phyloP scores from a whole-genome alignment of 2,329 filamentous ascomycete species.

The Phaeosphaeria sp. region DNA sequence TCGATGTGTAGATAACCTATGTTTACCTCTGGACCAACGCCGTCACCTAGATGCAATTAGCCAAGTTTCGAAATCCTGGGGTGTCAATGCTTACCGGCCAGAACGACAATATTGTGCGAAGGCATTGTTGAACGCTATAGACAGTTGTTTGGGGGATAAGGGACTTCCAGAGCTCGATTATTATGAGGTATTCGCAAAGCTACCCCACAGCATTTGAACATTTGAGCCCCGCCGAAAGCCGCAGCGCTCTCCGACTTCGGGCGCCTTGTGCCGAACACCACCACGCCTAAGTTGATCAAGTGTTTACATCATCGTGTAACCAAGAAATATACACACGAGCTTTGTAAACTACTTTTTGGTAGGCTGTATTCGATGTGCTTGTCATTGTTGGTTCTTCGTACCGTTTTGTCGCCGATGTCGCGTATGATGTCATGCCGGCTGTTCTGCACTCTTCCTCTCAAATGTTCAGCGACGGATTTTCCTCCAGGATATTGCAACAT shows the following conservation, averaged over 20 bases:
- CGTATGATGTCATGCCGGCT: not conserved
- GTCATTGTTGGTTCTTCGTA: not conserved
- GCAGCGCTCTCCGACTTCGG: slow-evolving; percentile 6
- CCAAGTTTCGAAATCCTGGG: not conserved
- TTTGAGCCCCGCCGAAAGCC: slow-evolving; percentile 10
- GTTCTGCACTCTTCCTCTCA: not conserved
- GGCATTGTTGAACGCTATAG: slow-evolving; percentile 37
- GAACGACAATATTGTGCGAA: slow-evolving; percentile 51
- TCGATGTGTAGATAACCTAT: not conserved
- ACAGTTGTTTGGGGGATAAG: not conserved
- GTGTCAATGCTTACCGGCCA: slow-evolving; percentile 42
- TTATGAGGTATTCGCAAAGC: not conserved
- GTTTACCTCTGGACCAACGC: slow-evolving; percentile 50
- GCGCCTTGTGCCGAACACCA: slow-evolving; percentile 3
- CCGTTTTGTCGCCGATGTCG: not conserved
- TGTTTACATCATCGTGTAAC: not conserved
- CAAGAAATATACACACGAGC: not conserved
- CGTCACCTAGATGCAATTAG: slow-evolving; percentile 45
- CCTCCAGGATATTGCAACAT: not conserved
- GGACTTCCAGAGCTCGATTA: not conserved
- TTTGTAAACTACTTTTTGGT: not conserved
- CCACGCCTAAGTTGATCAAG: not conserved
- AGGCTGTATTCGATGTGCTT: not conserved
- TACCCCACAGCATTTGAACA: slow-evolving; percentile 4
- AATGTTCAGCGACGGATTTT: not conserved